Percentiles rank a stretch among this genome's conserved stretches.
Conservation (phyloP, 495 filamentous ascomycete genomes). For the Penicillium manginii region DNA sequence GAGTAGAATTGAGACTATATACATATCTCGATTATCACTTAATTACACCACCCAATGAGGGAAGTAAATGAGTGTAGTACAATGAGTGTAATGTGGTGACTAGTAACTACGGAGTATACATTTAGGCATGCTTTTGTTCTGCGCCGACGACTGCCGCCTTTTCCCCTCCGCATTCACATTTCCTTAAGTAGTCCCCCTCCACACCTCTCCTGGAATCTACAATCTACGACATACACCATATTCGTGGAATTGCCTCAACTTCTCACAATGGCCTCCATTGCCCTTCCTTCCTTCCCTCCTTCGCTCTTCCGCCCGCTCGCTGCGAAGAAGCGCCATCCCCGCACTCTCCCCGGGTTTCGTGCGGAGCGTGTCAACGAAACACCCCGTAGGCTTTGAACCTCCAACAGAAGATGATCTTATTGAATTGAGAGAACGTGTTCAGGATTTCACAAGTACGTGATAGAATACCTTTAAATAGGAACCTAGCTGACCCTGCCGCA, state of each 20-base stretch:
- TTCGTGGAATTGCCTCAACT: background rate
- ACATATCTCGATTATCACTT: no score
- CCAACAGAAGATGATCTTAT: conserved; percentile 75
- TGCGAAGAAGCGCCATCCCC: conserved; percentile 35
- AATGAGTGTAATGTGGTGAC: no score
- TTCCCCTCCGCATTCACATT: conserved; percentile 9
- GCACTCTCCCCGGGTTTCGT: conserved; percentile 37
- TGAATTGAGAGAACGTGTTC: conserved; percentile 87
- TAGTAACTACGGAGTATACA: no score
- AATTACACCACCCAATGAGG: no score
- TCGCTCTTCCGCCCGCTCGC: conserved; percentile 34
- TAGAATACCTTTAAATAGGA: background rate
- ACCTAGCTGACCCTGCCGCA: conserved; percentile 22
- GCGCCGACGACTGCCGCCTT: conserved; percentile 34
- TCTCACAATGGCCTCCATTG: conserved; percentile 37
- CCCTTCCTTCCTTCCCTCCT: conserved; percentile 37
- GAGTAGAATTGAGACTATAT: background rate
- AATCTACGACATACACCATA: background rate
- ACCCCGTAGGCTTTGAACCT: conserved; percentile 79
- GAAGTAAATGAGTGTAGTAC: no score
- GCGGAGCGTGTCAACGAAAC: conserved; percentile 66
- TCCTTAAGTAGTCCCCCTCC: conserved; percentile 17
- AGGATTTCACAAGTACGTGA: conserved; percentile 77
- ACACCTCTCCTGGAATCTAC: conserved; percentile 1
- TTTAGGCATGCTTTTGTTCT: conserved; percentile 7